Evolutionary conservation across 1,139 yeast species (phyloP), one percentile per base, ranked within the genome.

Genomic region (Candida frijolesensis): DNA sequence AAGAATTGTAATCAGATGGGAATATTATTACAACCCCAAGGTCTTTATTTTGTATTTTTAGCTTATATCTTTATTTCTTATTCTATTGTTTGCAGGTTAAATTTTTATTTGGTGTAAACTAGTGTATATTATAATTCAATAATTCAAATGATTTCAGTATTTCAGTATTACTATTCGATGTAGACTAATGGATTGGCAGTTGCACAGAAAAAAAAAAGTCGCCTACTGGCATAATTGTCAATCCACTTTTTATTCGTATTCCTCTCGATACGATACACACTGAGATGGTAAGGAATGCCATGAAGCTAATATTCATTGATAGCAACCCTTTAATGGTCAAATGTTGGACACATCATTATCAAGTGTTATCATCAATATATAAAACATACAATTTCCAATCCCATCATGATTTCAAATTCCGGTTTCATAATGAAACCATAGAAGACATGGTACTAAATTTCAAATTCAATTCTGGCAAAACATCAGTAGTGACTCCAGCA

Each of bases 1-100:
- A 87, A 80, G 94, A 87, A 79, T 85, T 87, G 80, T 87, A 84
- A 43, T 14, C 45, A 11, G n/a, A 15, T 11, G 44, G 34, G 19
- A 27, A 19, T 40, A 12, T 22, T 38, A 5, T 38, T 19, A 19
- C 22, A 19, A 19, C 30, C 27, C 29, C 10, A 38, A 19, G 42
- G 42, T 38, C 38, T 42, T 57, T 57, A 55, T 60, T 53, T 53
- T 40, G 45, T 49, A 48, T 42, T 42, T 42, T 42, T 42, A 42
- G 45, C 30, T 42, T 38, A 22, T 41, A 19, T 19, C 33, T 44
- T 48, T 48, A 42, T 42, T 42, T 42, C 45, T 42, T 42, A 42
- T 42, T 22, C 35, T 6, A 42, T 19, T n/a, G 45, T 42, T 42
- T 42, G 45, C 45, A 42, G 45, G 45, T 33, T 30, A 19, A 38